Evolutionary conservation across 2,329 filamentous ascomycete species (phyloP).

Genomic region (Paracamarosporium sp.): DNA sequence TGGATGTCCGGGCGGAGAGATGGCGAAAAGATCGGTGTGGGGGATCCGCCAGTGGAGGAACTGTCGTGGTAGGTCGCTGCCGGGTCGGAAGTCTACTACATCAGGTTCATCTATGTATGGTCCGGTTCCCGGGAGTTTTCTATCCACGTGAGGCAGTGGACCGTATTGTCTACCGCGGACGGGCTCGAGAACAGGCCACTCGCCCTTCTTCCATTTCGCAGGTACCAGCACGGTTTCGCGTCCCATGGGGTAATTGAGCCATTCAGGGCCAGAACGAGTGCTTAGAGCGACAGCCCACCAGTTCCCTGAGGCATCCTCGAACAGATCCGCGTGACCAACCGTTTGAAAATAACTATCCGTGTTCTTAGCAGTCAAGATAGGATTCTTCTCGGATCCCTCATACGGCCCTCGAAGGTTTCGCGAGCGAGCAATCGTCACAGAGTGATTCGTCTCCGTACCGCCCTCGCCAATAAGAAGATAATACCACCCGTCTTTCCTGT

Average conservation of each 20-base stretch:
- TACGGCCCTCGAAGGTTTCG: slow-evolving; percentile 37
- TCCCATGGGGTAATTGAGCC: slow-evolving; percentile 20
- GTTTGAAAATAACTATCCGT: slow-evolving; percentile 37
- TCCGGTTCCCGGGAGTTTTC: slow-evolving; percentile 45
- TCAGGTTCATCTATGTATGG: slow-evolving; percentile 47
- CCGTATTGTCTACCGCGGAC: slow-evolving; percentile 54
- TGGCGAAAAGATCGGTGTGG: slow-evolving; percentile 45
- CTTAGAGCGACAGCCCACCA: slow-evolving; percentile 22
- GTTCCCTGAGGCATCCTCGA: slow-evolving; percentile 16
- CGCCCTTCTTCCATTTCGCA: slow-evolving; percentile 16
- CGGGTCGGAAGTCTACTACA: slow-evolving; percentile 53
- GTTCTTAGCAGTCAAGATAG: slow-evolving; percentile 38
- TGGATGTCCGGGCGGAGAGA: slow-evolving; percentile 53
- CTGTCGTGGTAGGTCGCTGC: slow-evolving; percentile 53
- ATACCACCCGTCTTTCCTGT: slow-evolving; percentile 41
- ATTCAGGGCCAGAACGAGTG: slow-evolving; percentile 19
- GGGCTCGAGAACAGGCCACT: slow-evolving; percentile 53
- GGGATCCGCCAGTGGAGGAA: slow-evolving; percentile 59
- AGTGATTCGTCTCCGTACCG: slow-evolving; percentile 38
- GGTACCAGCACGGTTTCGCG: slow-evolving; percentile 18
- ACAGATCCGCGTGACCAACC: slow-evolving; percentile 21
- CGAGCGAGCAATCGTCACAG: slow-evolving; percentile 39
- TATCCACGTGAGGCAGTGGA: slow-evolving; percentile 42
- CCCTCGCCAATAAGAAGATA: slow-evolving; percentile 43
- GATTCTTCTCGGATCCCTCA: slow-evolving; percentile 37